Percentiles rank a stretch among this genome's conserved stretches.
phyloP scores from a whole-genome alignment of 495 filamentous ascomycete species.

The Jackrogersella multiformis region DNA sequence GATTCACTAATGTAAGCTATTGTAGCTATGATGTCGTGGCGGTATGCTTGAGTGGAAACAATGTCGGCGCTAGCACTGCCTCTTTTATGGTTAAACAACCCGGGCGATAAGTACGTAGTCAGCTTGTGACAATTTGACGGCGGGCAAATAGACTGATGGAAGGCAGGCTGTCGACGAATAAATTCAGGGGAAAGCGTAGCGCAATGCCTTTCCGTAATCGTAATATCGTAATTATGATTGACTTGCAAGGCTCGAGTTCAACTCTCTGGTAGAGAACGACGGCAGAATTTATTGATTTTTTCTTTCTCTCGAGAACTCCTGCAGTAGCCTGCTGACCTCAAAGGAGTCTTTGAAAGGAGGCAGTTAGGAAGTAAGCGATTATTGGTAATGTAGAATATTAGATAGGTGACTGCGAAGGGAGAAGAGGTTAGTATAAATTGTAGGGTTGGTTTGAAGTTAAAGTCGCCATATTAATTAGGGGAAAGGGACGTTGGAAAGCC shows the following conservation, averaged over 20 bases:
- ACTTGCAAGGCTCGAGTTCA: conserved; percentile 43
- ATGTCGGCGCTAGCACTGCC: conserved; percentile 5
- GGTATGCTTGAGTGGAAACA: neutral
- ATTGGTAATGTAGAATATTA: conserved; percentile 46
- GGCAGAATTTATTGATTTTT: conserved; percentile 41
- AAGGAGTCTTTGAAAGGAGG: conserved; percentile 68
- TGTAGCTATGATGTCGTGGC: conserved; percentile 14
- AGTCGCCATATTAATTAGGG: conserved; percentile 10
- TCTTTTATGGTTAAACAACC: conserved; percentile 15
- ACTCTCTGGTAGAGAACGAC: conserved; percentile 41
- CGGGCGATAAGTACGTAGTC: conserved; percentile 8
- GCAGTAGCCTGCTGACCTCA: conserved; percentile 94
- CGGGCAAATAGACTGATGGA: conserved; percentile 34
- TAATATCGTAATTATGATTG: conserved; percentile 33
- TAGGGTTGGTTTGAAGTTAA: conserved; percentile 12
- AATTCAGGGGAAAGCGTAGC: conserved; percentile 53
- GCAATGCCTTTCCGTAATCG: conserved; percentile 44
- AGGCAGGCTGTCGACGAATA: conserved; percentile 24
- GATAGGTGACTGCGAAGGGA: conserved; percentile 45
- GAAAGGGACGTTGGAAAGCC: neutral
- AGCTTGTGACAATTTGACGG: conserved; percentile 34
- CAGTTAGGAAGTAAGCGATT: conserved; percentile 47
- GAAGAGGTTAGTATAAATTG: conserved; percentile 44
- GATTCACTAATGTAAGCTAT: neutral
- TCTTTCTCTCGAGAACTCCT: conserved; percentile 69